These are phyloP conservation scores for Peronospora belbahrii DNA, from an alignment of 352 stramenopile genomes.

Conservation along the genomic window DNA sequence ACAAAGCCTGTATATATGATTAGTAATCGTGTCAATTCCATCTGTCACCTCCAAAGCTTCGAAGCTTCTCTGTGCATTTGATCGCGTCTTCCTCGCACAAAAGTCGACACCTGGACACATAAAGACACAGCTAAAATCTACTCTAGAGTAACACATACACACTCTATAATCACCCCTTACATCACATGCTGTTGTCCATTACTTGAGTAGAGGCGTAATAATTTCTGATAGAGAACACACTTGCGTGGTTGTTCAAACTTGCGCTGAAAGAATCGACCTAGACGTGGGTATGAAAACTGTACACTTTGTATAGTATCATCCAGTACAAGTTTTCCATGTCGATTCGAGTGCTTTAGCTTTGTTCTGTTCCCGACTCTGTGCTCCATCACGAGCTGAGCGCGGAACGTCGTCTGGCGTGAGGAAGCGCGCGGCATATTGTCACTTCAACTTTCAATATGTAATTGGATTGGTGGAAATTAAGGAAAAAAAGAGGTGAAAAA, in stretches of 20 bases:
- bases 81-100: slow-evolving; percentile 22
- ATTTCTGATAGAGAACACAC: slow-evolving; percentile 30
- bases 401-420: slow-evolving; percentile 11
- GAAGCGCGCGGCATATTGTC: slow-evolving; percentile 6
- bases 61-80: slow-evolving; percentile 23
- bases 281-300: slow-evolving; percentile 37
- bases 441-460: slow-evolving; percentile 14
- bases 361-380: slow-evolving; percentile 1
- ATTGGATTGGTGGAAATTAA: not conserved
- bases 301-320: slow-evolving; percentile 27
- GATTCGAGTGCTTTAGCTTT: slow-evolving; percentile 27
- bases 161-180: slow-evolving; percentile 8
- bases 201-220: slow-evolving; percentile 42
- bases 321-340: slow-evolving; percentile 34
- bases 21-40: no score
- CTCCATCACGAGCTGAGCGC: slow-evolving; percentile 29
- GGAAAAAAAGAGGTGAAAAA: not conserved
- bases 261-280: slow-evolving; percentile 32
- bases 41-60: slow-evolving; percentile 29
- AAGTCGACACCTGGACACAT: slow-evolving; percentile 17
- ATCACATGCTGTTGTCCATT: slow-evolving; percentile 37
- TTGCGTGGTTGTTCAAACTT: slow-evolving; percentile 49
- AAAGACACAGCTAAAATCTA: not conserved
- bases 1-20: no score
- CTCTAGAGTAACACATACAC: no score